Conservation (phyloP, 331 rosid genomes). For the Malus hybrid region DNA sequence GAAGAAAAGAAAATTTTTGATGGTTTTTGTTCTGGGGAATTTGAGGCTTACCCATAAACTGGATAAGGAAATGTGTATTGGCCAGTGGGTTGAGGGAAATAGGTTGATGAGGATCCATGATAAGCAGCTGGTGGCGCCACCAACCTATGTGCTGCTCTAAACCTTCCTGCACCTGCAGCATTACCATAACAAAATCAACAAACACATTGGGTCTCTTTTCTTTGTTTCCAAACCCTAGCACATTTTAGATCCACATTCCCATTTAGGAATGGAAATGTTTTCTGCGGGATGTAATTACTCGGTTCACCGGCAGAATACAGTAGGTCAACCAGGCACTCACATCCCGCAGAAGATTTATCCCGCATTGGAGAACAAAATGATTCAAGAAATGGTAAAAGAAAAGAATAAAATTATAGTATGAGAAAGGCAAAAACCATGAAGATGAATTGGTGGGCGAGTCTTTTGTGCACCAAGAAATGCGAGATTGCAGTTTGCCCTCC, state of each 20-base stretch:
- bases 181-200: background rate
- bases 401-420: background rate
- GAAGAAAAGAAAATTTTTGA: background rate
- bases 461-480: constrained; percentile 94
- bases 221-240: background rate
- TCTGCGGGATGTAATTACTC: background rate
- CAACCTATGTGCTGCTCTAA: constrained; percentile 56
- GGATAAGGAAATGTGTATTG: constrained; percentile 81
- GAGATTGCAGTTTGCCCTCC: constrained; percentile 93
- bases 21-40: background rate
- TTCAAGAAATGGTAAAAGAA: background rate
- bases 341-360: background rate
- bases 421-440: constrained; percentile 41
- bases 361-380: background rate
- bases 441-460: constrained; percentile 51
- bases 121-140: constrained; percentile 52
- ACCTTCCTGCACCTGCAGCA: constrained; percentile 53
- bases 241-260: constrained; percentile 12
- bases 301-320: too few species aligned
- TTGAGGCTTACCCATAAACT: constrained; percentile 57
- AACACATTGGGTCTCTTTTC: background rate
- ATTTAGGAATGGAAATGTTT: background rate
- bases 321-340: background rate
- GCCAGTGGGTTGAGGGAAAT: constrained; percentile 55
- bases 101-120: constrained; percentile 64